Evolutionary conservation across 2,329 filamentous ascomycete genomes (phyloP).

Genomic region (Xylogone sp.): DNA sequence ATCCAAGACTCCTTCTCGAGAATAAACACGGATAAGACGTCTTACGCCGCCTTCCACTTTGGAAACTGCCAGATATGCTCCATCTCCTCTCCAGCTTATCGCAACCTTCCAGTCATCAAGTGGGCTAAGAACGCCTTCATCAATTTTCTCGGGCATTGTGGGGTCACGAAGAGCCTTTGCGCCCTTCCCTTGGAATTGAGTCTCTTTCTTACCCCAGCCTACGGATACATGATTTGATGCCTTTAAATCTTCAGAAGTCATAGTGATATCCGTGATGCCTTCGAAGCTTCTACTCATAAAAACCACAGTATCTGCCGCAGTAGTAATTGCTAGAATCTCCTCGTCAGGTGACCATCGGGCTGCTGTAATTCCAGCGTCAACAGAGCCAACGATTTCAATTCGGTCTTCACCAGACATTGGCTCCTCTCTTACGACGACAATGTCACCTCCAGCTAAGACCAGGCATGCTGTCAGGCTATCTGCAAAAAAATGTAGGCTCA

Average conservation of each 20-base stretch:
- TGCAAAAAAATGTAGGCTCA: constrained; percentile 80
- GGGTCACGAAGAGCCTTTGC: constrained; percentile 86
- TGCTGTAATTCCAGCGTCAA: constrained; percentile 86
- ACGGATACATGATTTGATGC: constrained; percentile 94
- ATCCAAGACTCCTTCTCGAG: constrained; percentile 83
- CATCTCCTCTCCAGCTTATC: constrained; percentile 93
- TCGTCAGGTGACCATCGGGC: constrained; percentile 95
- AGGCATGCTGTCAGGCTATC: constrained; percentile 76
- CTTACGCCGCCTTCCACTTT: constrained; percentile 65
- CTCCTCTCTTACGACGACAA: constrained; percentile 77
- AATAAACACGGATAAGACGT: constrained; percentile 84
- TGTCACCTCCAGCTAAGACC: constrained; percentile 85
- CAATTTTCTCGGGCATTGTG: constrained; percentile 88
- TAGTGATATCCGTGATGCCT: constrained; percentile 68
- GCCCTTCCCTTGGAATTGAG: constrained; percentile 91
- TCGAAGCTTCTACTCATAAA: constrained; percentile 95
- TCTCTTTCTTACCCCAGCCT: constrained; percentile 97
- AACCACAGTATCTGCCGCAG: constrained; percentile 72
- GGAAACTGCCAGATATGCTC: constrained; percentile 85
- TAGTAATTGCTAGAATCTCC: constrained; percentile 80
- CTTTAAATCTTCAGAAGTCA: constrained; percentile 74
- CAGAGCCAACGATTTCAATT: constrained; percentile 92
- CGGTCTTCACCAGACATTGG: constrained; percentile 64
- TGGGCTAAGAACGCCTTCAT: constrained; percentile 72
- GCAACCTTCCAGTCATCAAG: constrained; percentile 68